Percentiles rank a stretch among this genome's conserved stretches.
Conservation (phyloP, 768 basidiomycete species). For the Hygrophorus pudorinus region DNA sequence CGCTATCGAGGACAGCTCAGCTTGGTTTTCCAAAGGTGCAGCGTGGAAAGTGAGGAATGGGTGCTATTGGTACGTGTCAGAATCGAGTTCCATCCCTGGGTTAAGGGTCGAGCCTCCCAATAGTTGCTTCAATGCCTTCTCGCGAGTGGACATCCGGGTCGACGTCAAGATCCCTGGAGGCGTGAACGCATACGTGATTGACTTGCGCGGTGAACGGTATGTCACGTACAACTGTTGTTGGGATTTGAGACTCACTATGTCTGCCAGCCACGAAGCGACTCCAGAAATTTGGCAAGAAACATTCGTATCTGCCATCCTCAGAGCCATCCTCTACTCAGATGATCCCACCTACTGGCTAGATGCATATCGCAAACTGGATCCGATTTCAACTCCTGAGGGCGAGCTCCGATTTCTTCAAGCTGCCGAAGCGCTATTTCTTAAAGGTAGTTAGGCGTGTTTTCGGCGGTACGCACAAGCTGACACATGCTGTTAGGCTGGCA, state of each 20-base stretch:
- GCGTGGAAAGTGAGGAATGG: conserved; percentile 90
- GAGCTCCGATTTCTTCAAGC: conserved; percentile 88
- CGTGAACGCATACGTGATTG: conserved; percentile 88
- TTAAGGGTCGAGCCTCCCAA: not conserved
- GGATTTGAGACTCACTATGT: not conserved
- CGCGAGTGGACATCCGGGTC: conserved; percentile 90
- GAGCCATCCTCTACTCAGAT: conserved; percentile 92
- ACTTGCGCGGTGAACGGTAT: conserved; percentile 88
- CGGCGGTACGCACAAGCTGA: not conserved
- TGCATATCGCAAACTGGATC: conserved; percentile 92
- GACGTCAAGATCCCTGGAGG: conserved; percentile 99
- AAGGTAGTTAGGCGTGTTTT: conserved; percentile 39
- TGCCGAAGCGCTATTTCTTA: conserved; percentile 79
- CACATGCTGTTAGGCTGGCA: conserved; percentile 69
- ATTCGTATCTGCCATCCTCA: conserved; percentile 84
- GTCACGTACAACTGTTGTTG: conserved; percentile 16
- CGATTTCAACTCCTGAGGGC: conserved; percentile 80
- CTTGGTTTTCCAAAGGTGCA: conserved; percentile 85
- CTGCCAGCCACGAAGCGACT: conserved; percentile 73
- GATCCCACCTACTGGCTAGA: conserved; percentile 87
- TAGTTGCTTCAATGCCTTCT: conserved; percentile 97
- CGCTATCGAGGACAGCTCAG: conserved; percentile 78
- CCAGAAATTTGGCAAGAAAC: conserved; percentile 96
- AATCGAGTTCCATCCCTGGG: not conserved
- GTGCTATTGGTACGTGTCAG: conserved; percentile 67